phyloP scores from a whole-genome alignment of 2,329 filamentous ascomycete species.

The Pseudophaeomoniella oleicola region DNA sequence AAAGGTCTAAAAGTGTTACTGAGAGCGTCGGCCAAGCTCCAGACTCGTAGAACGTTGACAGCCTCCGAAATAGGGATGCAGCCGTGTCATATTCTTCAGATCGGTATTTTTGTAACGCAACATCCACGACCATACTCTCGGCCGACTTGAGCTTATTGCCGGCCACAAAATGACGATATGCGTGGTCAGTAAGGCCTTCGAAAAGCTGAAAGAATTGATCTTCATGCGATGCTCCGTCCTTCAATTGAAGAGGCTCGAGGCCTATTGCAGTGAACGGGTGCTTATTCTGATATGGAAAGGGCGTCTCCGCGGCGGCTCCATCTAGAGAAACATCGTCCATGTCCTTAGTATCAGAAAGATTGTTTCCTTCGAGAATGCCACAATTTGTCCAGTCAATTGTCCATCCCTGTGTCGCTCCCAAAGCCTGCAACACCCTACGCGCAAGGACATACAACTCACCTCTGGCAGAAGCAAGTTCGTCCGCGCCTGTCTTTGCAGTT shows the following conservation, averaged over 20 bases:
- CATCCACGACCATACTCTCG: constrained; percentile 64
- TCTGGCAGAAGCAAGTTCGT: constrained; percentile 68
- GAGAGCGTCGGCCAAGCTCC: constrained; percentile 69
- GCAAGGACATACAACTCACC: constrained; percentile 73
- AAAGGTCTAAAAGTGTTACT: constrained; percentile 71
- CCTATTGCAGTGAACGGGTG: constrained; percentile 2
- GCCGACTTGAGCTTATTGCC: constrained; percentile 66
- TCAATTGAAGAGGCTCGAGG: constrained; percentile 31
- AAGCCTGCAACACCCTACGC: constrained; percentile 60
- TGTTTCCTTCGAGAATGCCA: constrained; percentile 20
- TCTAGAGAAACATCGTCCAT: constrained; percentile 22
- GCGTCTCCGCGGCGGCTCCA: constrained; percentile 10
- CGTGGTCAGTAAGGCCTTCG: constrained; percentile 65
- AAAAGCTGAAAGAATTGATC: constrained; percentile 32
- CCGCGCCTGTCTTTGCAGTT: constrained; percentile 43
- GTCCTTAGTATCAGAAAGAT: constrained; percentile 13
- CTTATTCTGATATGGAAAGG: constrained; percentile 1
- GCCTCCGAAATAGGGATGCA: constrained; percentile 60
- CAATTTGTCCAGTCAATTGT: constrained; percentile 58
- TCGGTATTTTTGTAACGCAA: constrained; percentile 71
- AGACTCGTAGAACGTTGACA: constrained; percentile 65
- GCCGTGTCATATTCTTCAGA: constrained; percentile 60
- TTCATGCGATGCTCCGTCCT: constrained; percentile 44
- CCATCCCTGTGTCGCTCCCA: constrained; percentile 62
- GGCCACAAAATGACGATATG: constrained; percentile 67